Evolutionary conservation across 371 early-diverging fungal genomes (phyloP), one percentile per base, ranked within the genome.

Genomic region (Mucor saturninus): DNA sequence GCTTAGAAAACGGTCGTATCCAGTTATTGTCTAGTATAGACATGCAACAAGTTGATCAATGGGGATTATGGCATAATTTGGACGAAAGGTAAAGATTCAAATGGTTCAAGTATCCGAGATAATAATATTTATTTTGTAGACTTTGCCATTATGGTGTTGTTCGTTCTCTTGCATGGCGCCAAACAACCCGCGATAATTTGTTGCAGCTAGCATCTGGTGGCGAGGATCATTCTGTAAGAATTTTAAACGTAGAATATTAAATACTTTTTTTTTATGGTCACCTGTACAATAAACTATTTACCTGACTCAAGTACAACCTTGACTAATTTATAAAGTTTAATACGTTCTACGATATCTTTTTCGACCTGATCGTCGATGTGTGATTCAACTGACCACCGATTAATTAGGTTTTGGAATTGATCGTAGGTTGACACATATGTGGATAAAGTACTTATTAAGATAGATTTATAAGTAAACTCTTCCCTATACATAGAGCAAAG

Each of bases 1-100:
- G 94, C 21, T 73, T 93, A 58, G 96, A 96, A 69, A 84, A 85
- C 67, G 96, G 96, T 0, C 77, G 81, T 8, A 81, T 94, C 35
- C 77, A 83, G 38, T 72, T 93, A 55, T 76, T 84, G 9, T 63
- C 68, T 32, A 71, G 75, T 45, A 63, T 59, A n/a, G 53, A 45
- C 40, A 46, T 31, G 51, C 54, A 56, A 43, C 56, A 65, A 21
- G 14, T 62, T 10, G 71, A 71, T 55, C 61, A 68, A 45, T 89
- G 85, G 86, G 66, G 61, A 54, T 45, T 66, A 35, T 59, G 81
- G 62, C 68, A 74, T 37, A 68, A 66, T 32, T 65, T 88, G 6
- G 75, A 81, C 8, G 69, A 69, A 60, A 74, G 82, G 88, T 86
- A 78, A 73, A 67, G 3, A 43, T 35, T n/a, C 43, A 35, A 32